These are phyloP conservation scores for Exutisphaerella laricina DNA, from an alignment of 2,329 filamentous ascomycete genomes.

Conservation along the genomic window DNA sequence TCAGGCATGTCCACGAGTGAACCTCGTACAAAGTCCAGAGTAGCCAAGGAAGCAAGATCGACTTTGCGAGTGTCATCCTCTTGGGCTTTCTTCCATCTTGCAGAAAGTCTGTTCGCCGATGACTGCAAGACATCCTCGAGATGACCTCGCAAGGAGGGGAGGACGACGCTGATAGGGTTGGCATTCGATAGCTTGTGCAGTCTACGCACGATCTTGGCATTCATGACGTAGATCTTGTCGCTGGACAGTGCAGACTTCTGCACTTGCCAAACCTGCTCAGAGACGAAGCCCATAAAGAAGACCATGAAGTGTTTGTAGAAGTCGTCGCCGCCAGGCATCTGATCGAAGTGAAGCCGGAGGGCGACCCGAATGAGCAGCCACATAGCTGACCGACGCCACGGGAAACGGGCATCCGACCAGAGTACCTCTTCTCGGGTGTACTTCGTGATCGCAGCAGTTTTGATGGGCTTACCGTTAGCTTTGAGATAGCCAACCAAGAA, in stretches of 20 bases:
- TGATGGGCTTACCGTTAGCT: conserved; percentile 42
- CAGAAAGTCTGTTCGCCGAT: neutral
- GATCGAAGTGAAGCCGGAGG: conserved; percentile 47
- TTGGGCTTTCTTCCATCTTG: conserved; percentile 11
- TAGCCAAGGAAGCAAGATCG: neutral
- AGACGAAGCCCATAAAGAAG: conserved; percentile 52
- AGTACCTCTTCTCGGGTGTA: conserved; percentile 59
- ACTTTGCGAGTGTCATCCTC: neutral
- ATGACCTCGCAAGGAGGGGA: neutral
- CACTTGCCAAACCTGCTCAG: neutral
- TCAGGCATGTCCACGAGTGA: conserved; percentile 9
- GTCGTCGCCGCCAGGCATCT: conserved; percentile 27
- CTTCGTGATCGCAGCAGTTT: conserved; percentile 47
- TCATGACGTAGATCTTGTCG: conserved; percentile 19
- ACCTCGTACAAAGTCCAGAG: conserved; percentile 17
- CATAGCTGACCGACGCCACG: conserved; percentile 58
- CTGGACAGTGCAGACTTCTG: neutral
- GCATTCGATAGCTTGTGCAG: conserved; percentile 19
- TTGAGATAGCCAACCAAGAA: conserved; percentile 58
- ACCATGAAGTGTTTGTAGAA: conserved; percentile 27
- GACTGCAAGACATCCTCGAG: neutral
- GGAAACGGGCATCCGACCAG: conserved; percentile 41
- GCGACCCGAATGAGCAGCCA: conserved; percentile 60
- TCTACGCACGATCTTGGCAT: conserved; percentile 24
- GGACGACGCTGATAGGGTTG: neutral